Evolutionary conservation across 2,329 filamentous ascomycete species (phyloP), one percentile per base, ranked within the genome.

Genomic region (Pseudopyricularia javanii): DNA sequence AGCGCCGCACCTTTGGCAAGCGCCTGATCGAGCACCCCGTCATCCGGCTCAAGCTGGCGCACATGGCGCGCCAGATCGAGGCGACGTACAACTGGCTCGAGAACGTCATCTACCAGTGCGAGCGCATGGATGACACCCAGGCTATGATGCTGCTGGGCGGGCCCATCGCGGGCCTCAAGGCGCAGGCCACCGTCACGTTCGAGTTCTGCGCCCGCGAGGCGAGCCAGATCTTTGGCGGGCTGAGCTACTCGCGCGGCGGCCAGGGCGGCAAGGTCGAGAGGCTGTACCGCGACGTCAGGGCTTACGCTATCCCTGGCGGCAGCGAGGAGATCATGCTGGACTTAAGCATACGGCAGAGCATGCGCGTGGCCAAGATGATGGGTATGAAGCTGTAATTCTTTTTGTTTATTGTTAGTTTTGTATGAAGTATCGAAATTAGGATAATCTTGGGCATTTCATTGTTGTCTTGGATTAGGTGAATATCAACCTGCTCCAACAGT

Each of bases 271-370:
- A 96, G 80, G 82, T 97, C 51, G 93, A 98, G 80, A 75, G 93
- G 55, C 72, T 98, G 62, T 97, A 97, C 70, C 80, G 93, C 57
- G 93, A 98, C 68, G 93, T 97, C 15, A 80, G 93, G 61, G 93
- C 93, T 1, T 97, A 98, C 68, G 91, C 93, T 57, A 91, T 98
- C 60, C 93, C 93, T 3, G 93, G 93, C 63, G 93, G 93, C 24
- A 89, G 83, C 59, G 91, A 98, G 74, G 93, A 98, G 78, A 98
- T 98, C 59, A 98, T 98, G 93, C 74, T 97, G 59, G 93, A 98
- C 68, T 70, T 98, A 64, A 95, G 88, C 71, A 95, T 98, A 68
- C 79, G 91, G 55, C 71, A 98, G 66, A 94, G 88, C 53, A 60
- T 68, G 61, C 59, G 82, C 67, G 93, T 98, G 53, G 88, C 90